Conservation (phyloP, 805 yeast species). For the Wickerhamomyces xylosicus region DNA sequence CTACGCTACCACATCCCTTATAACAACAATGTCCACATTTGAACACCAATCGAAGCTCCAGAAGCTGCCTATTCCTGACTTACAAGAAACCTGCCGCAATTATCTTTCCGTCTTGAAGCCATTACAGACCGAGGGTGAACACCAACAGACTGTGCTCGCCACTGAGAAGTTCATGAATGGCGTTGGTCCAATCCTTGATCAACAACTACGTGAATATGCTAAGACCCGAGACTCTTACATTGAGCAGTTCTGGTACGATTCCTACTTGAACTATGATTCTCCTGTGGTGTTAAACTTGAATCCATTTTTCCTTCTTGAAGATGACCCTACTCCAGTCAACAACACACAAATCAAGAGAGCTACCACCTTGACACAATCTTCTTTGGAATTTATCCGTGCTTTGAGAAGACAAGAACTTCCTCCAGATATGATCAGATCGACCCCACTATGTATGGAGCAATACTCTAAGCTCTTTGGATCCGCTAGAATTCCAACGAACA, state of each 20-base stretch:
- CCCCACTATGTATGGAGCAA: slow-evolving; percentile 84
- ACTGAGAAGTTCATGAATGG: slow-evolving; percentile 45
- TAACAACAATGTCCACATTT: slow-evolving; percentile 30
- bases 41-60: slow-evolving; percentile 46
- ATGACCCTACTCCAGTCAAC: slow-evolving; percentile 61
- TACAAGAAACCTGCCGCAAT: slow-evolving; percentile 52
- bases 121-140: slow-evolving; percentile 69
- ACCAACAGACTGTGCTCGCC: slow-evolving; percentile 46
- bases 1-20: neutral
- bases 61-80: slow-evolving; percentile 74
- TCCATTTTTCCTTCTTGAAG: slow-evolving; percentile 84
- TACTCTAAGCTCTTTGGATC: slow-evolving; percentile 82
- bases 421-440: slow-evolving; percentile 56
- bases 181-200: slow-evolving; percentile 50
- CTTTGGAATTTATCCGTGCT: slow-evolving; percentile 73
- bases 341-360: slow-evolving; percentile 65
- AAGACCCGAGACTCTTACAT: slow-evolving; percentile 66
- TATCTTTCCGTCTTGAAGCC: slow-evolving; percentile 67
- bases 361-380: slow-evolving; percentile 64
- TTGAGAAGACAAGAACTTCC: slow-evolving; percentile 64
- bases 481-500: slow-evolving; percentile 71
- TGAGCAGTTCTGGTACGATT: slow-evolving; percentile 92
- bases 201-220: slow-evolving; percentile 51
- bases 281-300: slow-evolving; percentile 88
- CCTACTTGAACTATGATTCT: slow-evolving; percentile 77